Conservation (phyloP, 148 eudicot species). For the Silene conica region DNA sequence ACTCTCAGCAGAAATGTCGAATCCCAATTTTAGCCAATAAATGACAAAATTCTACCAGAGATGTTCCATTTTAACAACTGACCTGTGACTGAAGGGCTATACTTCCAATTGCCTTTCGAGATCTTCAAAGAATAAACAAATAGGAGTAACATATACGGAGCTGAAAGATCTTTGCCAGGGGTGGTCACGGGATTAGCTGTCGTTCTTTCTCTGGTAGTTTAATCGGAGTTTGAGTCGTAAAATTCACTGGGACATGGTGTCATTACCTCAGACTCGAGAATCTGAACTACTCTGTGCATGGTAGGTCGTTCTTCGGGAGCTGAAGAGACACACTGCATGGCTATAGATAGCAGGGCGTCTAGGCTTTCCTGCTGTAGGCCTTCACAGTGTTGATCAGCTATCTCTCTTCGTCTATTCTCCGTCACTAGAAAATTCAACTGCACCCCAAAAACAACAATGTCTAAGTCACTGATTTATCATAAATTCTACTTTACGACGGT, state of each 20-base stretch:
- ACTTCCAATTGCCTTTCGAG: slow-evolving; percentile 13
- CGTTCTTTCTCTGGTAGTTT: slow-evolving; percentile 20
- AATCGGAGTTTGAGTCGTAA: slow-evolving; percentile 82
- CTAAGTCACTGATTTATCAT: too few relatives aligned
- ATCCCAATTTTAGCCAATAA: slow-evolving; percentile 26
- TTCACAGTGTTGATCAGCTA: slow-evolving; percentile 74
- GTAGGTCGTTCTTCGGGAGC: slow-evolving; percentile 94
- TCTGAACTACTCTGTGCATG: slow-evolving; percentile 90
- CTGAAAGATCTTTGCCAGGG: slow-evolving; percentile 8
- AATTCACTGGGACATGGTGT: slow-evolving; percentile 98
- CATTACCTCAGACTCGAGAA: slow-evolving; percentile 94
- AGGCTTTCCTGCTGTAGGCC: slow-evolving; percentile 77
- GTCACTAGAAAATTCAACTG: slow-evolving; percentile 82
- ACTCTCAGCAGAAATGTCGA: slow-evolving; percentile 21
- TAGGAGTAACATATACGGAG: slow-evolving; percentile 7
- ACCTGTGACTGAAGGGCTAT: slow-evolving; percentile 15
- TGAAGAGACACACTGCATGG: slow-evolving; percentile 84
- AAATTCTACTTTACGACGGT: too few relatives aligned
- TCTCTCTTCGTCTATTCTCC: slow-evolving; percentile 76
- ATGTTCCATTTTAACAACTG: slow-evolving; percentile 16
- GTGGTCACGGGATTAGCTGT: neutral
- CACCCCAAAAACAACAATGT: slow-evolving; percentile 10
- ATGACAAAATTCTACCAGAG: slow-evolving; percentile 27
- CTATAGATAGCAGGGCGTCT: slow-evolving; percentile 71
- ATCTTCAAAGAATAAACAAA: slow-evolving; percentile 31